These are phyloP conservation scores for Scutellaria baicalensis DNA, from an alignment of 257 asterid species.

Conservation along the genomic window DNA sequence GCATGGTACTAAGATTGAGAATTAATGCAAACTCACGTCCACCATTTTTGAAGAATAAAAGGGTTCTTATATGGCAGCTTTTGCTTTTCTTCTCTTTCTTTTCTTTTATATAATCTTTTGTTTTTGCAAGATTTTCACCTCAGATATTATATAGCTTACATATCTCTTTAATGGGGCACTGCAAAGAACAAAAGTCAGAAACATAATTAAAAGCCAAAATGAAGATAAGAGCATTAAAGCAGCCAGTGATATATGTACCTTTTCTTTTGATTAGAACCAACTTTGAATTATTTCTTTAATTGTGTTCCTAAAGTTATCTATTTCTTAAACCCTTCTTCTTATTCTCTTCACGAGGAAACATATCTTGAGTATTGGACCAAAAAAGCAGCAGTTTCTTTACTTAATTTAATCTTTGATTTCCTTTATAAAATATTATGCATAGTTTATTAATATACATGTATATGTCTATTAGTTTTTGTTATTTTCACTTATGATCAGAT, in stretches of 20 bases:
- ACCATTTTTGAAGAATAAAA: slow-evolving; percentile 37
- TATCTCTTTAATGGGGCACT: not conserved
- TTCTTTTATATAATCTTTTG: not conserved
- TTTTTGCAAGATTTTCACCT: slow-evolving; percentile 23
- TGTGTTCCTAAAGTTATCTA: slow-evolving; percentile 21
- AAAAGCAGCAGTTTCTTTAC: slow-evolving; percentile 39
- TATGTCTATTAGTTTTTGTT: slow-evolving; percentile 10
- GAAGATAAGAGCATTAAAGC: slow-evolving; percentile 28
- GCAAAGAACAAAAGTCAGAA: not conserved
- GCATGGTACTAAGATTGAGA: slow-evolving; percentile 48
- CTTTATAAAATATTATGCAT: not conserved
- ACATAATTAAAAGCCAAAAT: slow-evolving; percentile 16
- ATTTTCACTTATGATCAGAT: not conserved
- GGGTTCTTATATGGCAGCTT: slow-evolving; percentile 54
- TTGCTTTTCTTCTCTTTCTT: slow-evolving; percentile 42
- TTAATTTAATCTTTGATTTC: slow-evolving; percentile 28
- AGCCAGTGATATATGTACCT: slow-evolving; percentile 14
- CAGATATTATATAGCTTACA: slow-evolving; percentile 5
- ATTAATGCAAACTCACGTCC: slow-evolving; percentile 42
- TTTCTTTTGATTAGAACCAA: slow-evolving; percentile 16
- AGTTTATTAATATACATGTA: slow-evolving; percentile 7
- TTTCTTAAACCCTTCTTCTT: slow-evolving; percentile 20
- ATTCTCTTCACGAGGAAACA: slow-evolving; percentile 60
- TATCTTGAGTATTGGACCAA: slow-evolving; percentile 31
- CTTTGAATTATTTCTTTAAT: slow-evolving; percentile 24